Base-by-base conservation (phyloP, 2,329 filamentous ascomycete genomes). In the Stagonosporopsis cucurbitacearum region DNA sequence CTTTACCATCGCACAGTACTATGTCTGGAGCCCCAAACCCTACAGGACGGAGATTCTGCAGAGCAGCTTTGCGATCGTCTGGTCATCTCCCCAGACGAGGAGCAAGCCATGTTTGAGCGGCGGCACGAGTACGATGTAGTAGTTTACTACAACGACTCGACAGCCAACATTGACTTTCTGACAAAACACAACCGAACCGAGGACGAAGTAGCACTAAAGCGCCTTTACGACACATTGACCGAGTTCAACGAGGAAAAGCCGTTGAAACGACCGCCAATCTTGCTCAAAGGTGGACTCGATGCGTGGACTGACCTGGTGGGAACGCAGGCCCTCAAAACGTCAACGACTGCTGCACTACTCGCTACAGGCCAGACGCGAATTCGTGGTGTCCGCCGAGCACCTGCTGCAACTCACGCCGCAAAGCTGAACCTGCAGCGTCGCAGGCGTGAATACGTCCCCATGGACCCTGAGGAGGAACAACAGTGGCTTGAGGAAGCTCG, bases 251-350 rank as follows among this genome's bases (percentile, higher is more conserved):
- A 89, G 54, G 87, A 88, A 15, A 91, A 89, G 63, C 88, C 88
- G 9, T 77, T 96, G 28, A 88, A 86, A 54, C 82, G 86, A 23
- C 82, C 84, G 3, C 93, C 94, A 0, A 90, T 92, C 51, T 81
- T 99, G 28, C 79, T 99, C 1, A 80, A 84, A 48, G 95, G 95
- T 17, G 95, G 95, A 0, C 75, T 99, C 11, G 86, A 93, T 64
- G 90, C 92, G 4, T 99, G 95, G 95, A 79, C 87, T 17, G 88
- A 95, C 66, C 77, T 95, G n/a, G 82, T 96, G 66, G 94, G 95
- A 2, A 77, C 80, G 12, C 83, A 87, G 49, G 87, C 89, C 1
- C 78, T 90, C 44, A 79, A 81, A 43, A 81, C 80, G 20, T 85
- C 85, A 3, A 78, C 81, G 22, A 87, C 85, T 2, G 80, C 82